A percentile compares a stretch with the other conserved stretches of the same genome.
Conservation (phyloP, 2,329 filamentous ascomycete genomes). For the Penicillium sp. region DNA sequence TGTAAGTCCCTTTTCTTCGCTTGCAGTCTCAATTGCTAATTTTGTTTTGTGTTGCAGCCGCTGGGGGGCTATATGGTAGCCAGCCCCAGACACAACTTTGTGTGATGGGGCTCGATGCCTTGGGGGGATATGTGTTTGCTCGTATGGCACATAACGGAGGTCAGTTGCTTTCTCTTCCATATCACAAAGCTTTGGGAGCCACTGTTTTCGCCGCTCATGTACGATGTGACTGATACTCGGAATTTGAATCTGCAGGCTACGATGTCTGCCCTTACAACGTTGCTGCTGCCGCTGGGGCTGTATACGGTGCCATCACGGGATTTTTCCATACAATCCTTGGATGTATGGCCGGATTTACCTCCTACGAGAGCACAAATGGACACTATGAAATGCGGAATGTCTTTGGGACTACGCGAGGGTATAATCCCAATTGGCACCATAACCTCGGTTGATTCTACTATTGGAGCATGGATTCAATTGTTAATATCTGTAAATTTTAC, state of each 20-base stretch:
- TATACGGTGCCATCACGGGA: conserved; percentile 15
- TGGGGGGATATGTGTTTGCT: conserved; percentile 19
- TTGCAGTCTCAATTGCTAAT: background rate
- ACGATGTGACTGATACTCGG: background rate
- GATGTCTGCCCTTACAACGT: conserved; percentile 16
- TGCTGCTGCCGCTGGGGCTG: conserved; percentile 17
- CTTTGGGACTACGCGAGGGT: conserved; percentile 11
- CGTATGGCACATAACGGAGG: conserved; percentile 20
- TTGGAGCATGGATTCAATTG: background rate
- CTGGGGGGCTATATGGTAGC: conserved; percentile 11
- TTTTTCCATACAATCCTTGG: conserved; percentile 15
- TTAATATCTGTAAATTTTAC: background rate
- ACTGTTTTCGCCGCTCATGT: background rate
- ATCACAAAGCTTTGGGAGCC: background rate
- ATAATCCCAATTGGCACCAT: conserved; percentile 9
- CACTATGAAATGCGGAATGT: conserved; percentile 11
- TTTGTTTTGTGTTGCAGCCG: conserved; percentile 1
- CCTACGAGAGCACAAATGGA: conserved; percentile 5
- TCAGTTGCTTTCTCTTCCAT: background rate
- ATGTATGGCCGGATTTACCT: conserved; percentile 7
- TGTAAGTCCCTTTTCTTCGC: conserved; percentile 1
- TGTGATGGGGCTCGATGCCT: conserved; percentile 14
- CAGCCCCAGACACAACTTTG: conserved; percentile 4
- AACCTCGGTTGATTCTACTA: background rate
- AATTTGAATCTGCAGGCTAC: background rate